Conservation (phyloP, 2,329 filamentous ascomycete species). For the Ceratocystis colombiana region DNA sequence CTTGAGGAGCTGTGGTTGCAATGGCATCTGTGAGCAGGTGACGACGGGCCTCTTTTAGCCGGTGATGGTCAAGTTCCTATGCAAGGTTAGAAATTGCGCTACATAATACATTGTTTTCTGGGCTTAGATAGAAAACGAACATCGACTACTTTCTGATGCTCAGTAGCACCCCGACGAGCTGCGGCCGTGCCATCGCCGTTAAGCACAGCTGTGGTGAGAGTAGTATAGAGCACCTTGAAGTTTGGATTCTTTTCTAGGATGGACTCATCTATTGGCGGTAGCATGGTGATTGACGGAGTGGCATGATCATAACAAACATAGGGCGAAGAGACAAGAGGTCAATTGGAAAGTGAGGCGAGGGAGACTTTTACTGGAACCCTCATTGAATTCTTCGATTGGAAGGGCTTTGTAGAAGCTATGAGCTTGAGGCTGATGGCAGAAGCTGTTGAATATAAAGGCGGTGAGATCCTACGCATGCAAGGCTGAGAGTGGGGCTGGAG, state of each 20-base stretch:
- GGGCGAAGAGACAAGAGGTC: neutral
- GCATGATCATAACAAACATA: neutral
- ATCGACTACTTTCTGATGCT: conserved; percentile 41
- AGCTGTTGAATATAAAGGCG: neutral
- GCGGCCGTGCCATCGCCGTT: conserved; percentile 50
- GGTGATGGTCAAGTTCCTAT: conserved; percentile 43
- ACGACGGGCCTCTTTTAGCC: conserved; percentile 40
- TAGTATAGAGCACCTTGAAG: conserved; percentile 49
- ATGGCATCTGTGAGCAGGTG: conserved; percentile 45
- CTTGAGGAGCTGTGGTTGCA: conserved; percentile 35
- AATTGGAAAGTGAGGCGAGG: too few species aligned
- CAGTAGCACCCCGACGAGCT: conserved; percentile 40
- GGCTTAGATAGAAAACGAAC: conserved; percentile 31
- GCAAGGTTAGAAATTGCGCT: neutral
- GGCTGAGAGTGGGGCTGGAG: neutral
- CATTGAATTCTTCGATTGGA: neutral
- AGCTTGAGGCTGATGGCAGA: neutral
- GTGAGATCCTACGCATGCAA: neutral
- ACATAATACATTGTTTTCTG: neutral
- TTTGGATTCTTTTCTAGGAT: conserved; percentile 48
- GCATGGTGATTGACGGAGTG: conserved; percentile 35
- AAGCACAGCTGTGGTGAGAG: conserved; percentile 44
- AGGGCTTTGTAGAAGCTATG: neutral
- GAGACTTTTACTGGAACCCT: too few species aligned
- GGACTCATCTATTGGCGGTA: conserved; percentile 48